Base-by-base conservation (phyloP, 225 moss, liverwort and hornwort species). In the Pleurozium schreberi region DNA sequence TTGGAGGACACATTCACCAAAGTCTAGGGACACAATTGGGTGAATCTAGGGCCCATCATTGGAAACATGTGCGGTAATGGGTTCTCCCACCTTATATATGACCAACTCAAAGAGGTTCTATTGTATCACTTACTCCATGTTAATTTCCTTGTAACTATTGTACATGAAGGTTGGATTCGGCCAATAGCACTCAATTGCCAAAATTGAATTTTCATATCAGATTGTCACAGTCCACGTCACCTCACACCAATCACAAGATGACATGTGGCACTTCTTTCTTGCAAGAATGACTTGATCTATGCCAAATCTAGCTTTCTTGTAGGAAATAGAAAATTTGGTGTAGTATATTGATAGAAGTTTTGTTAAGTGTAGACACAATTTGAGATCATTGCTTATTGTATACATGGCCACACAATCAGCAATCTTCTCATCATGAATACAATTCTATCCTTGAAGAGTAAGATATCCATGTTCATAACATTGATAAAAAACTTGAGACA, bases 181-280 rank as follows among this genome's bases (percentile, higher is more conserved):
- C n/a, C n/a, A n/a, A n/a, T n/a, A 2, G 23, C 23, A 13, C 1
- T 40, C 4, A 14, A 1, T 0, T 69, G 14, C 1, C 0, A 0
- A 15, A 26, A 42, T 26, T 10, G 5, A 26, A 71, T 71, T 42
- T 27, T 27, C 7, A 27, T 71, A 2, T 43, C 8, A 27, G 5
- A 42, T 71, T 43, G 15, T 43, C 0, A 14, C 14, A 27, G 43
- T 43, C 27, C 5, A 42, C 0, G 3, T 71, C 27, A 43, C 9
- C 71, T 71, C 9, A 26, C 3, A 15, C 5, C 15, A 14, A 42
- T 42, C 26, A 70, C 14, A 25, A 25, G 40, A 69, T 69, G 40
- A 70, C 14, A 26, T 42, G 42, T 25, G 14, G 14, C 3, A 22
- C 4, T 68, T 68, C 36, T 36, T 61, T 27, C 11, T 67, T 20